These are phyloP conservation scores for Cercospora canescens DNA, from an alignment of 2,329 filamentous ascomycete species.

Conservation along the genomic window DNA sequence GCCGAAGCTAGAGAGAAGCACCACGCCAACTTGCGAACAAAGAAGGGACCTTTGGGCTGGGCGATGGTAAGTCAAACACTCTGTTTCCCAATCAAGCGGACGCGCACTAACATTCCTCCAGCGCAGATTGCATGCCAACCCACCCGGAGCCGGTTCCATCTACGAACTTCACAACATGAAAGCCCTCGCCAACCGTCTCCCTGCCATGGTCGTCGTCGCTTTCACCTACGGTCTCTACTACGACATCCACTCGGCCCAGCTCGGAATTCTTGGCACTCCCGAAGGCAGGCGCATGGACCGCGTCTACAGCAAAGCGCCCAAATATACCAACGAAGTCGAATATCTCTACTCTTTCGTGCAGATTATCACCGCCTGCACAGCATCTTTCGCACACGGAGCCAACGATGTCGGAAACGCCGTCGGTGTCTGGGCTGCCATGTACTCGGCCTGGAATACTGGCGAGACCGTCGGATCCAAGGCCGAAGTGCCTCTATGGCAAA, in stretches of 20 bases:
- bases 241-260: conserved; percentile 39
- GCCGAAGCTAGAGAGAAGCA: conserved; percentile 7
- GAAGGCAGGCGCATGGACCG: conserved; percentile 43
- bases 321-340: conserved; percentile 62
- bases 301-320: conserved; percentile 56
- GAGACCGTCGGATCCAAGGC: conserved; percentile 42
- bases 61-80: conserved; percentile 1
- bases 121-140: conserved; percentile 14
- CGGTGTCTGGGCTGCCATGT: conserved; percentile 62
- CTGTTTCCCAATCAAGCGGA: background rate
- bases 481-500: conserved; percentile 60
- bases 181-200: conserved; percentile 11
- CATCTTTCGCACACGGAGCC: conserved; percentile 67
- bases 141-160: conserved; percentile 11
- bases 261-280: conserved; percentile 19
- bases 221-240: conserved; percentile 30
- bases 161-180: conserved; percentile 16
- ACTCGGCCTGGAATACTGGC: conserved; percentile 56
- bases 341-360: conserved; percentile 65
- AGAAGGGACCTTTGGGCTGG: conserved; percentile 12
- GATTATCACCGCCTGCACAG: conserved; percentile 65
- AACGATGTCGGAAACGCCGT: conserved; percentile 63
- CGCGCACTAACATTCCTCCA: background rate
- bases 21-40: conserved; percentile 12
- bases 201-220: conserved; percentile 13